These are phyloP conservation scores for Cyberlindnera galapagoensis DNA, from an alignment of 805 yeast genomes.

Conservation along the genomic window DNA sequence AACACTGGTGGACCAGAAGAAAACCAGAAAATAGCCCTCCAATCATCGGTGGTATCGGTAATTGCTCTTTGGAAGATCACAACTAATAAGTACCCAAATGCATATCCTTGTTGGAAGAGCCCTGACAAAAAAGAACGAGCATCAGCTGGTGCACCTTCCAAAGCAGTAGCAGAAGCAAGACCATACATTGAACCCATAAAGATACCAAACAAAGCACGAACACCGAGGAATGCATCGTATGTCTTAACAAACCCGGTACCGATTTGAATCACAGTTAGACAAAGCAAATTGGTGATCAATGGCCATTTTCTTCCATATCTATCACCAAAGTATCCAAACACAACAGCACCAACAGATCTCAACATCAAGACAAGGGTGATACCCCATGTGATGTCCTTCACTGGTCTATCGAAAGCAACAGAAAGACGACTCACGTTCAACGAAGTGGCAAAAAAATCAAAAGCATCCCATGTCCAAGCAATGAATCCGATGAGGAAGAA, in stretches of 20 bases:
- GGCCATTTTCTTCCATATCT: slow-evolving; percentile 59
- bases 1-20: slow-evolving; percentile 51
- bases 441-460: slow-evolving; percentile 55
- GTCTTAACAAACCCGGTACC: slow-evolving; percentile 58
- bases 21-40: slow-evolving; percentile 68
- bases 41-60: slow-evolving; percentile 43
- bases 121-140: slow-evolving; percentile 58
- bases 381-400: slow-evolving; percentile 48
- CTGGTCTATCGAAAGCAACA: slow-evolving; percentile 33
- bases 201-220: slow-evolving; percentile 55
- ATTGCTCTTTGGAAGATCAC: slow-evolving; percentile 62
- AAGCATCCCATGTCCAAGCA: slow-evolving; percentile 64
- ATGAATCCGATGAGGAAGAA: slow-evolving; percentile 46
- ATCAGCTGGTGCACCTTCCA: slow-evolving; percentile 42
- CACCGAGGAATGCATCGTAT: slow-evolving; percentile 52
- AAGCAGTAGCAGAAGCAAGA: slow-evolving; percentile 35
- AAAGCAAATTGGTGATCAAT: slow-evolving; percentile 36
- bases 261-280: slow-evolving; percentile 48
- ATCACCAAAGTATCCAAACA: slow-evolving; percentile 57
- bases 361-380: slow-evolving; percentile 64
- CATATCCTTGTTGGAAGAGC: slow-evolving; percentile 75
- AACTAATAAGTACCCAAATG: slow-evolving; percentile 60
- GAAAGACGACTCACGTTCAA: slow-evolving; percentile 45
- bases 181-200: slow-evolving; percentile 47
- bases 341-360: slow-evolving; percentile 57